A percentile compares a stretch with the other conserved stretches of the same genome.
Conservation (phyloP, 176 grass and related monocot genomes). For the Zea luxurians region DNA sequence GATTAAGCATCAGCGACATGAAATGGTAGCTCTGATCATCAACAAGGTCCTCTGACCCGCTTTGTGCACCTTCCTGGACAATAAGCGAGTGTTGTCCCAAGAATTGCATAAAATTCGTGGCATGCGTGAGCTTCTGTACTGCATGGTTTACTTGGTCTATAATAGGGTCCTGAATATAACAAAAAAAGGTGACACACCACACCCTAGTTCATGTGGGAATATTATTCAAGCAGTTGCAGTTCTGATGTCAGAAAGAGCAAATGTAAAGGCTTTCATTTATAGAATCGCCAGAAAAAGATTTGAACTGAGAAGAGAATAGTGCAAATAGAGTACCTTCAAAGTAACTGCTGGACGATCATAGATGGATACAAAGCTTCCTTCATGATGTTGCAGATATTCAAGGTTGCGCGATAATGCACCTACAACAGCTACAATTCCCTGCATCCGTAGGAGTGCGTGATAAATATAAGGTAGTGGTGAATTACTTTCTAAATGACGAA, state of each 20-base stretch:
- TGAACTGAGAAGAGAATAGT: conserved; percentile 9
- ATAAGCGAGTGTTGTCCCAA: conserved; percentile 80
- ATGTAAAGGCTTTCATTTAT: not conserved
- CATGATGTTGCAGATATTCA: conserved; percentile 66
- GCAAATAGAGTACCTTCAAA: conserved; percentile 48
- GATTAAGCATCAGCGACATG: conserved; percentile 67
- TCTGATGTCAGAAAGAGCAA: conserved; percentile 12
- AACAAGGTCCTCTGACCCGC: conserved; percentile 52
- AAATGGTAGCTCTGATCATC: conserved; percentile 72
- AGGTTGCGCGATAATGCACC: conserved; percentile 80
- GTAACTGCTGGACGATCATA: conserved; percentile 73
- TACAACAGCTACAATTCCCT: conserved; percentile 84
- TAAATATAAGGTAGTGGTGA: conserved; percentile 27
- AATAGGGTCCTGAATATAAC: conserved; percentile 66
- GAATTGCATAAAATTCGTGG: conserved; percentile 74
- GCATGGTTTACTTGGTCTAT: conserved; percentile 75
- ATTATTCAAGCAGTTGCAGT: not conserved
- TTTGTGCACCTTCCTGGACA: conserved; percentile 60
- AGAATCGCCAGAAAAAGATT: conserved; percentile 6
- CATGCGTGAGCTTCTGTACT: conserved; percentile 61
- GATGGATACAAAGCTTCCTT: conserved; percentile 71
- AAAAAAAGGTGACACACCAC: conserved; percentile 3
- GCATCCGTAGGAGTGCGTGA: conserved; percentile 12
- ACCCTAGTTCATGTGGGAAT: not conserved
- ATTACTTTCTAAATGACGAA: conserved; percentile 13